phyloP scores from a whole-genome alignment of 306 rosid species.

The Betula pendula region DNA sequence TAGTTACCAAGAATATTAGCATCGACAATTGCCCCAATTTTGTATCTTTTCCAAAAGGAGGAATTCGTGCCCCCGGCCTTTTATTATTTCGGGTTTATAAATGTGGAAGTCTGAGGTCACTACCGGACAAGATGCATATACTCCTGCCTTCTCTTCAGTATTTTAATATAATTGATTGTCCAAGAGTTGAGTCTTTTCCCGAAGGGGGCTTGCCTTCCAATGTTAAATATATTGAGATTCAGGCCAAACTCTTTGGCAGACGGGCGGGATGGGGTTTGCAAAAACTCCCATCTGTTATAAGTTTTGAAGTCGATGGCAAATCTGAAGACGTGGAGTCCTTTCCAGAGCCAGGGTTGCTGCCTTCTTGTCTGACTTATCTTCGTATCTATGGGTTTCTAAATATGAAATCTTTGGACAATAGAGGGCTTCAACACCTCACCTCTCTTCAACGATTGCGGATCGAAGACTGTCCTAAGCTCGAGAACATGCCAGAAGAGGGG shows the following conservation, averaged over 20 bases:
- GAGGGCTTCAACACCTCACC: background rate
- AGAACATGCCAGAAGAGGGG: constrained; percentile 15
- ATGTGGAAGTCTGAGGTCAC: background rate
- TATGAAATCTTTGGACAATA: background rate
- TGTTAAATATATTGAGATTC: fast-evolving
- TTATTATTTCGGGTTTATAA: fast-evolving
- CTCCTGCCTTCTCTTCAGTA: background rate
- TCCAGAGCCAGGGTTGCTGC: background rate
- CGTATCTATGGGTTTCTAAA: fast-evolving
- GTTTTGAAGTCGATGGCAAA: background rate
- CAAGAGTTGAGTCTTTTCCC: background rate
- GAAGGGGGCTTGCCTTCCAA: too few relatives aligned
- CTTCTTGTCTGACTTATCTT: background rate
- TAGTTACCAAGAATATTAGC: fast-evolving
- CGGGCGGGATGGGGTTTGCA: constrained; percentile 9
- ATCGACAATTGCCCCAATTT: background rate
- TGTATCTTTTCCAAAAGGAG: background rate
- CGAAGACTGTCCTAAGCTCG: fast-evolving
- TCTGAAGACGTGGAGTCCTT: background rate
- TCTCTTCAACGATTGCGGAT: background rate
- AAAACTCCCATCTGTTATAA: background rate
- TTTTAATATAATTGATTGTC: background rate
- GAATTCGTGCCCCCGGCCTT: background rate
- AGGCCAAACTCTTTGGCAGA: background rate
- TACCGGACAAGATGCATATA: background rate